Evolutionary conservation across 2,329 filamentous ascomycete species (phyloP).

Genomic region (Aspergillus cejpii): DNA sequence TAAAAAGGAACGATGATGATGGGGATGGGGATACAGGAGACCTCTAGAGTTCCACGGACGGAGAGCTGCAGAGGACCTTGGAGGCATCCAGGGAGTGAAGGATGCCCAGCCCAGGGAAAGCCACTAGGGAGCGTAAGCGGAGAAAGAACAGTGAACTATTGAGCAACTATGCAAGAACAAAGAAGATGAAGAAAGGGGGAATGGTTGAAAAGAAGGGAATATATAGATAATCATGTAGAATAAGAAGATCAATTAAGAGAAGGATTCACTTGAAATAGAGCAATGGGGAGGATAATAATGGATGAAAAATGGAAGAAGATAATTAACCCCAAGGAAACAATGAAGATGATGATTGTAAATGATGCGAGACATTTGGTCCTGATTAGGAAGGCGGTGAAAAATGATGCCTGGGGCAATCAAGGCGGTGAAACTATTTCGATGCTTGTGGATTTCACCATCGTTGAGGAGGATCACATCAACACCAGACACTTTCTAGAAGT

Average conservation of each 20-base stretch:
- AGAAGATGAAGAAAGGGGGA: not conserved
- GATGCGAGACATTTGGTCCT: too few species aligned
- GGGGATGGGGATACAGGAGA: conserved; percentile 7
- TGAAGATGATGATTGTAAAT: too few species aligned
- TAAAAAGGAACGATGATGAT: conserved; percentile 6
- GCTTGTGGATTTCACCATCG: too few species aligned
- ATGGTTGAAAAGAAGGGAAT: not conserved
- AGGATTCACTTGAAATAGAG: not conserved
- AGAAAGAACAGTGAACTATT: not conserved
- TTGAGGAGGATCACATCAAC: too few species aligned
- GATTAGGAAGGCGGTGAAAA: too few species aligned
- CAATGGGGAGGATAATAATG: not conserved
- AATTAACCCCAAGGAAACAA: too few species aligned
- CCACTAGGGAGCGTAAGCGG: conserved; percentile 1
- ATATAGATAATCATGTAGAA: not conserved
- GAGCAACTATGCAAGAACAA: not conserved
- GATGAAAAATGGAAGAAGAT: too few species aligned
- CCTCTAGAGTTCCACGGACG: conserved; percentile 15
- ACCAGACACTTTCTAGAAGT: too few species aligned
- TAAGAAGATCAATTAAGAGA: not conserved
- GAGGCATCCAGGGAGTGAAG: conserved; percentile 26
- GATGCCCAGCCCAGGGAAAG: not conserved
- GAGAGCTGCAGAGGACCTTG: conserved; percentile 31
- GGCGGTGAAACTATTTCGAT: too few species aligned
- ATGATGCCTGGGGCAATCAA: too few species aligned